Conservation (phyloP, 1,284 basidiomycete genomes). For the Trichosporon sp. region DNA sequence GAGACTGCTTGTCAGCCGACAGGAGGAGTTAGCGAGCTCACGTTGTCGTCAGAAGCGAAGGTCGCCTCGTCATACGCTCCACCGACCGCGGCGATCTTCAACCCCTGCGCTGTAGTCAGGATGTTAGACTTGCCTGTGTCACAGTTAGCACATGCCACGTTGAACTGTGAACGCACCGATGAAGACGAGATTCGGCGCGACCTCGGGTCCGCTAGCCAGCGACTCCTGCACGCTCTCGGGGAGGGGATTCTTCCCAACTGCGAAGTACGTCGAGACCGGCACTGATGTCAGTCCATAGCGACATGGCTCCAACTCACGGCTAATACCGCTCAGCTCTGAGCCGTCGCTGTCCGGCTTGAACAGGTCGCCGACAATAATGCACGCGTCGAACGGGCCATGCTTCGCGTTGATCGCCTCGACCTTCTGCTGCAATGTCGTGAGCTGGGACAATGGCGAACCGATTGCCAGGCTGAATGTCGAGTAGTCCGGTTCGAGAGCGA, state of each 20-base stretch:
- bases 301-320: constrained; percentile 34
- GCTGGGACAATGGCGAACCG: constrained; percentile 77
- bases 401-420: constrained; percentile 84
- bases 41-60: constrained; percentile 51
- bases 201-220: constrained; percentile 73
- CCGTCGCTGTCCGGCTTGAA: constrained; percentile 68
- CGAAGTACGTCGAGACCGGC: constrained; percentile 88
- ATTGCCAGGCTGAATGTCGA: constrained; percentile 69
- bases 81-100: constrained; percentile 82
- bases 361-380: constrained; percentile 86
- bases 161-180: constrained; percentile 65
- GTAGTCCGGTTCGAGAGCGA: no score
- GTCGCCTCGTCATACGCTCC: constrained; percentile 70
- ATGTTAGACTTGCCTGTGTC: constrained; percentile 75
- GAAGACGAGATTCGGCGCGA: constrained; percentile 79
- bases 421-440: constrained; percentile 75
- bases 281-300: constrained; percentile 58
- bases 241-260: constrained; percentile 75
- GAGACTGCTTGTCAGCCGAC: constrained; percentile 60
- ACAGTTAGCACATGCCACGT: not conserved
- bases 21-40: not conserved
- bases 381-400: constrained; percentile 90
- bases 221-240: constrained; percentile 72
- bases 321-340: constrained; percentile 56
- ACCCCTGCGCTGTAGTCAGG: constrained; percentile 76